phyloP scores from a whole-genome alignment of 805 yeast species.

The Candida ortonii region DNA sequence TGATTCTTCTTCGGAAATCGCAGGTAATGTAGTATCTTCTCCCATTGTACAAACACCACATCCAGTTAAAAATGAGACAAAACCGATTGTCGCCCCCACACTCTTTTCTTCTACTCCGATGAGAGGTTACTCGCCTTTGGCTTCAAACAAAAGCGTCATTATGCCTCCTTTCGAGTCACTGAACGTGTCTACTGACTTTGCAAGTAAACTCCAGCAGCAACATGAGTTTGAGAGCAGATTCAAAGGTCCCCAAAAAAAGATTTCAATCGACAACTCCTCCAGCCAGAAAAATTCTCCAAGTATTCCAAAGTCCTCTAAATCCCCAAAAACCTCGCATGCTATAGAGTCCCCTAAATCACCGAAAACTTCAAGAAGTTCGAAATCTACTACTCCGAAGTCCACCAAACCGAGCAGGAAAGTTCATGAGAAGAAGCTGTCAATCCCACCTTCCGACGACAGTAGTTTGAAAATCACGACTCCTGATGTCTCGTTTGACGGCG shows the following conservation, averaged over 20 bases:
- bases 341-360: no score
- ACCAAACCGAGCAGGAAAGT: no score
- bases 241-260: conserved; percentile 7
- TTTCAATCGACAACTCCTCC: no score
- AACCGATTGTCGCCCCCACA: conserved; percentile 13
- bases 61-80: neutral
- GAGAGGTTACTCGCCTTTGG: conserved; percentile 8
- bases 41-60: no score
- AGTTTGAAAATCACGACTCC: conserved; percentile 18
- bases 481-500: conserved; percentile 17
- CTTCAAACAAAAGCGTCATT: conserved; percentile 6
- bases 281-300: no score
- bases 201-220: conserved; percentile 11
- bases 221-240: conserved; percentile 8
- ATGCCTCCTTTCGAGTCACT: conserved; percentile 11
- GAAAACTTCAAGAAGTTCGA: no score
- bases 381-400: no score
- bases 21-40: conserved; percentile 1
- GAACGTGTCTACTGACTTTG: conserved; percentile 15
- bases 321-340: no score
- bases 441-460: neutral
- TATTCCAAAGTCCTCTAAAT: no score
- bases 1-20: no score
- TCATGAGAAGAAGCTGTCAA: no score
- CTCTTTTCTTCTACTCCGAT: conserved; percentile 20